Base-by-base conservation (phyloP, 1,139 yeast species). In the Groenewaldozyma auringiensis region DNA sequence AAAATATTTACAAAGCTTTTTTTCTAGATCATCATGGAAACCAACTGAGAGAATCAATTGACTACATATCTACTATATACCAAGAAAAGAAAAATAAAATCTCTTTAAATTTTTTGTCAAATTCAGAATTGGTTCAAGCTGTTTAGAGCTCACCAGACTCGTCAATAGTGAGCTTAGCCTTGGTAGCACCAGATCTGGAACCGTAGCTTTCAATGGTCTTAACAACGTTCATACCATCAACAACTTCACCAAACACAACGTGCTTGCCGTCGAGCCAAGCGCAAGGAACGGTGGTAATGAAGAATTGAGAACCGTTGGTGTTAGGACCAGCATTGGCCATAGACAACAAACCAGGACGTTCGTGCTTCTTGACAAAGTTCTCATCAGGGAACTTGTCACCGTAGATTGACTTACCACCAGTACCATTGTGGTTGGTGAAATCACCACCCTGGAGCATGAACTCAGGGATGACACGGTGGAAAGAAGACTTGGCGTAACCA, bases 381-480 rank as follows among this genome's bases (percentile, higher is more conserved):
- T 92, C 97, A 66, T 92, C 97, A 54, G 94, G 82, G 72, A 92
- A 92, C 74, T 82, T 83, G 64, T 78, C 82, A 66, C 97, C 97
- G 79, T 92, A 92, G 80, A 92, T 92, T 61, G 96, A 87, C 78
- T 88, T 88, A 71, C 98, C 98, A 71, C 97, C 98, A 62, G 95
- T 85, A 71, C 98, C 96, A 55, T 67, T 65, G 63, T 59, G 67
- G 64, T 62, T 57, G 59, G 71, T 88, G 81, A 88, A 86, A 72
- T 88, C 97, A 81, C 98, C 98, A 74, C 97, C 97, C 76, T 92
- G 98, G 69, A 89, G 78, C 98, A 92, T 92, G 80, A 92, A 92
- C 59, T 85, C 82, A 61, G 97, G 97, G 64, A 92, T 92, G 60
- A 92, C 95, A 75, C 98, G 82, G 89, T 92, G 98, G 95, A 92